Evolutionary conservation across 495 filamentous ascomycete species (phyloP).

Genomic region (Bacidia gigantensis): DNA sequence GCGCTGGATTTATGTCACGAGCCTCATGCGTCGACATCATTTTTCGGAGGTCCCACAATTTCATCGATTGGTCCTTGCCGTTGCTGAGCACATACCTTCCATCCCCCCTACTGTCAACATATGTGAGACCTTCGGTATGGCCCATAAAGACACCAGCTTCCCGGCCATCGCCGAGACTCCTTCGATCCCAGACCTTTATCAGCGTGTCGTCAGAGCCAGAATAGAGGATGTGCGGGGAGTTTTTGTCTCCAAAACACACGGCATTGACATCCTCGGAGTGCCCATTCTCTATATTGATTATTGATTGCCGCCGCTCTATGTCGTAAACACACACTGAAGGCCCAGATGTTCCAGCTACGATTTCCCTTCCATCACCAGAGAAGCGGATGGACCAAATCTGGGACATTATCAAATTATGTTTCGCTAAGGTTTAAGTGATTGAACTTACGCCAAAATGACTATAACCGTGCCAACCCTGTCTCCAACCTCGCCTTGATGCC

Average conservation of each 20-base stretch:
- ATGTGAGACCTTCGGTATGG: constrained; percentile 88
- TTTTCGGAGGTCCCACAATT: constrained; percentile 86
- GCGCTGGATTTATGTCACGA: constrained; percentile 36
- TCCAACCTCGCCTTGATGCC: constrained; percentile 17
- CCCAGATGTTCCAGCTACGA: constrained; percentile 77
- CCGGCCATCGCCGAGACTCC: constrained; percentile 74
- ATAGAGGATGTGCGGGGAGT: constrained; percentile 87
- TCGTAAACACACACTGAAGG: constrained; percentile 84
- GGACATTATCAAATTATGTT: constrained; percentile 17
- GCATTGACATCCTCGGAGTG: constrained; percentile 91
- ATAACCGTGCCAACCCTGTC: constrained; percentile 26
- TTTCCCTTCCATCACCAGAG: constrained; percentile 79
- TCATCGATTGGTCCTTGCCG: constrained; percentile 92
- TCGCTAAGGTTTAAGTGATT: neutral
- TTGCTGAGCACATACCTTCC: constrained; percentile 91
- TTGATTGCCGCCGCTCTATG: constrained; percentile 58
- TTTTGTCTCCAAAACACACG: constrained; percentile 83
- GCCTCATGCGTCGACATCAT: constrained; percentile 61
- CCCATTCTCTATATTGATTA: constrained; percentile 55
- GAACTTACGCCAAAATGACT: constrained; percentile 38
- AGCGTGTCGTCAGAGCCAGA: constrained; percentile 72
- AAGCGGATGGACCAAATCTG: constrained; percentile 86
- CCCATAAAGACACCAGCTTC: constrained; percentile 88
- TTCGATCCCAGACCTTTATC: constrained; percentile 85
- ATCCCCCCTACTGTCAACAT: constrained; percentile 93